Percentiles rank a stretch among this genome's conserved stretches.
Conservation (phyloP, 179 eudicot genomes). For the Beta corolliflora region DNA sequence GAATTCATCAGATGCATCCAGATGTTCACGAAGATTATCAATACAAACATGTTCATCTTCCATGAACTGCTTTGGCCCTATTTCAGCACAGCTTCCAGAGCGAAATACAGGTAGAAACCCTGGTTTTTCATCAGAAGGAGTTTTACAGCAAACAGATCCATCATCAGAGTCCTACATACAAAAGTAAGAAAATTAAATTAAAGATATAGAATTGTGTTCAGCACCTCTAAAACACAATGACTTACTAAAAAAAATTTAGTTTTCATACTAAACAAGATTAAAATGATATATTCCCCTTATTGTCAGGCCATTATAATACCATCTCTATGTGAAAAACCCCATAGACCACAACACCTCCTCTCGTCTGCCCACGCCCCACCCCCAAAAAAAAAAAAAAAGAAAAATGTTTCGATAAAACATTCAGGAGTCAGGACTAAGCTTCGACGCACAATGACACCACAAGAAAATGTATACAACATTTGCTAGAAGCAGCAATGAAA, state of each 20-base stretch:
- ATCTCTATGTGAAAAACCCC: neutral
- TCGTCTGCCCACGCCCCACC: neutral
- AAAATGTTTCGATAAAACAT: neutral
- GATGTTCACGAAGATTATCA: constrained; percentile 60
- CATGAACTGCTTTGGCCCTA: constrained; percentile 85
- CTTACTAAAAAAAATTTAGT: neutral
- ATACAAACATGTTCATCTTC: constrained; percentile 88
- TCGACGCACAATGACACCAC: neutral
- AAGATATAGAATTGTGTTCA: neutral
- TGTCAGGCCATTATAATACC: neutral
- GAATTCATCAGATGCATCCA: constrained; percentile 45
- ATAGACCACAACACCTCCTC: neutral
- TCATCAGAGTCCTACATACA: constrained; percentile 50
- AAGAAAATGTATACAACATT: neutral
- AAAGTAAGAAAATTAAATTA: constrained; percentile 6
- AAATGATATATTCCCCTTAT: neutral
- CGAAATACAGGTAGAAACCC: constrained; percentile 61
- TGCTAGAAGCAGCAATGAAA: neutral
- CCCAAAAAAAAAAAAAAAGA: neutral
- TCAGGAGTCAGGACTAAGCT: neutral
- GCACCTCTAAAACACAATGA: neutral
- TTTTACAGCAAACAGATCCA: constrained; percentile 39
- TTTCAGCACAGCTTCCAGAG: constrained; percentile 92
- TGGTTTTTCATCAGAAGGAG: constrained; percentile 49
- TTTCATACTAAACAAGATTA: neutral